Conservation (phyloP, 1,284 basidiomycete genomes). For the Veloporphyrellus conicus region DNA sequence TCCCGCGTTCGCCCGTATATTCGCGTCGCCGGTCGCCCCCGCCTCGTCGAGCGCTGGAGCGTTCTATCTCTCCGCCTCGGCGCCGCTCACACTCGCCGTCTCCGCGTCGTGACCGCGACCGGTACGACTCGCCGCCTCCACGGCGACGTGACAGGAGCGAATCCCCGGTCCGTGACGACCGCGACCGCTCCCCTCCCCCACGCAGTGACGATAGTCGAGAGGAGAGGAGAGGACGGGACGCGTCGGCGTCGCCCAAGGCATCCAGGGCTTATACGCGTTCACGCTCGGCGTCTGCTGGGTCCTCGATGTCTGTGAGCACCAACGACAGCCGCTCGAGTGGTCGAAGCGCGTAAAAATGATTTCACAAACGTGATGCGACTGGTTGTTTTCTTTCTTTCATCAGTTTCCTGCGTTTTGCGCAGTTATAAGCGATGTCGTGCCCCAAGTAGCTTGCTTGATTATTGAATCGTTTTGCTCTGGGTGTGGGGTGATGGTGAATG, state of each 20-base stretch:
- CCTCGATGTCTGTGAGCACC: slow-evolving; percentile 48
- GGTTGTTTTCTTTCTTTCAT: background rate
- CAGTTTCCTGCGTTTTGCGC: background rate
- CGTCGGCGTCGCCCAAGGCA: slow-evolving; percentile 18
- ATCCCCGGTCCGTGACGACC: slow-evolving; percentile 17
- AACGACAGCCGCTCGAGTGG: slow-evolving; percentile 27
- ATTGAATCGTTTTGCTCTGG: no score
- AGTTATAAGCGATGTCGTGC: no score
- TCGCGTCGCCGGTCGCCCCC: slow-evolving; percentile 34
- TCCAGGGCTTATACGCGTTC: slow-evolving; percentile 13
- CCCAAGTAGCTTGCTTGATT: no score
- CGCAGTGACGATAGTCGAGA: slow-evolving; percentile 17
- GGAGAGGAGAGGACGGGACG: slow-evolving; percentile 13
- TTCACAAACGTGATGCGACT: background rate
- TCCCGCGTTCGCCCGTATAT: slow-evolving; percentile 28
- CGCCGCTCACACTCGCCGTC: slow-evolving; percentile 27
- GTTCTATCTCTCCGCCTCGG: slow-evolving; percentile 23
- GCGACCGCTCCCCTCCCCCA: slow-evolving; percentile 15
- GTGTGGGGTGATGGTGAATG: no score
- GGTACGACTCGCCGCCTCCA: slow-evolving; percentile 26
- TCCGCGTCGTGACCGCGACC: slow-evolving; percentile 22
- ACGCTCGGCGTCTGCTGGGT: slow-evolving; percentile 37
- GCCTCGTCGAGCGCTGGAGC: slow-evolving; percentile 29
- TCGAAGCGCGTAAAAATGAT: slow-evolving; percentile 20
- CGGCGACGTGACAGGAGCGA: slow-evolving; percentile 18